phyloP scores from a whole-genome alignment of 148 eudicot species.

The Rhododendron molle region DNA sequence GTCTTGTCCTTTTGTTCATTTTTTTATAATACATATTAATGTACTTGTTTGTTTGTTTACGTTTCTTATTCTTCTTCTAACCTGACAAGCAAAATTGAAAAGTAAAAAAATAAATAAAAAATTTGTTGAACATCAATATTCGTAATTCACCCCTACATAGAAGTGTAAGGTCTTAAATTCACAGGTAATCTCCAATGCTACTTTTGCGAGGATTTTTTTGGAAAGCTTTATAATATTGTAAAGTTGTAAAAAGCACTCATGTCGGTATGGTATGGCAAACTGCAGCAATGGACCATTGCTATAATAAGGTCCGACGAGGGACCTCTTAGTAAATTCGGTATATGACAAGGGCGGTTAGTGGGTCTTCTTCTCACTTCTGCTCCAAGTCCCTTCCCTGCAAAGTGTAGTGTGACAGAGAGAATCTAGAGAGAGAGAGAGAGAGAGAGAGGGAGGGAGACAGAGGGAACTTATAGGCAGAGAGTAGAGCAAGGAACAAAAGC shows the following conservation, averaged over 20 bases:
- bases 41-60: too few relatives aligned
- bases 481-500: constrained; percentile 11
- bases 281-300: background rate
- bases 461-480: background rate
- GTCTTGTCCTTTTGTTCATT: too few relatives aligned
- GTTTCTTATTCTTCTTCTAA: too few relatives aligned
- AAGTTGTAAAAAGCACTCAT: background rate
- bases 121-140: too few relatives aligned
- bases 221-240: background rate
- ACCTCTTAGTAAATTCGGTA: constrained; percentile 17
- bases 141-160: background rate
- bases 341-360: constrained; percentile 17
- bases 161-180: background rate
- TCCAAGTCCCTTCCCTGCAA: constrained; percentile 37
- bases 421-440: constrained; percentile 5
- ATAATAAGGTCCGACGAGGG: background rate
- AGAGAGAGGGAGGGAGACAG: background rate
- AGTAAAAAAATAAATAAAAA: too few relatives aligned
- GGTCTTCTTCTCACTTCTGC: constrained; percentile 30
- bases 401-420: constrained; percentile 15
- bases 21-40: too few relatives aligned
- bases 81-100: too few relatives aligned
- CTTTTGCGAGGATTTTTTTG: background rate
- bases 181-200: background rate
- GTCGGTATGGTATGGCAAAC: background rate